A percentile compares a stretch with the other conserved stretches of the same genome.
Conservation (phyloP, 257 asterid species). For the Solanum bulbocastanum region DNA sequence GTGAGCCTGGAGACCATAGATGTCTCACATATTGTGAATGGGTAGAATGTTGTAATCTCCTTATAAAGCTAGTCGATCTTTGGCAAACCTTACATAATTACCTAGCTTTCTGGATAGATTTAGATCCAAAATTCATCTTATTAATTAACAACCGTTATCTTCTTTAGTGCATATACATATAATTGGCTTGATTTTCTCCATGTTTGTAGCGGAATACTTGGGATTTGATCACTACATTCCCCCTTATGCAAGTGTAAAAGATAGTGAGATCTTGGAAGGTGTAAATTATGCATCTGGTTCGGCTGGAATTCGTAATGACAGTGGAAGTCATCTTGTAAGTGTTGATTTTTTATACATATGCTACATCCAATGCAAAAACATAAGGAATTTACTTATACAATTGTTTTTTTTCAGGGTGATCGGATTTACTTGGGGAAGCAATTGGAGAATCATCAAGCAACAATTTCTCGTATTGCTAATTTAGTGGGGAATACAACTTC, state of each 20-base stretch:
- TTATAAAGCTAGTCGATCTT: background rate
- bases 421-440: background rate
- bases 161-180: background rate
- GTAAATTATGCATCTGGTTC: conserved; percentile 62
- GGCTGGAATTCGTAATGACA: conserved; percentile 41
- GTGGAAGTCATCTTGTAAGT: conserved; percentile 25
- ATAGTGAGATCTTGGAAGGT: conserved; percentile 20
- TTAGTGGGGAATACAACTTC: background rate
- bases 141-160: background rate
- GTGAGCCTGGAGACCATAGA: too few species aligned
- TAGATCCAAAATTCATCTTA: background rate
- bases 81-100: background rate
- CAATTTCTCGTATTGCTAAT: background rate
- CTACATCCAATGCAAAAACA: background rate
- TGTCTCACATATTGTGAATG: background rate
- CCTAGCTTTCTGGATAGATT: background rate
- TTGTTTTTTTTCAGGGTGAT: conserved; percentile 14
- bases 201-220: conserved; percentile 11
- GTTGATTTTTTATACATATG: background rate
- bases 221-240: conserved; percentile 31
- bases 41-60: background rate
- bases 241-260: conserved; percentile 27
- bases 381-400: background rate
- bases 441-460: conserved; percentile 12
- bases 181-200: background rate